Conservation (phyloP, 257 asterid species). For the Gardenia jasminoides region DNA sequence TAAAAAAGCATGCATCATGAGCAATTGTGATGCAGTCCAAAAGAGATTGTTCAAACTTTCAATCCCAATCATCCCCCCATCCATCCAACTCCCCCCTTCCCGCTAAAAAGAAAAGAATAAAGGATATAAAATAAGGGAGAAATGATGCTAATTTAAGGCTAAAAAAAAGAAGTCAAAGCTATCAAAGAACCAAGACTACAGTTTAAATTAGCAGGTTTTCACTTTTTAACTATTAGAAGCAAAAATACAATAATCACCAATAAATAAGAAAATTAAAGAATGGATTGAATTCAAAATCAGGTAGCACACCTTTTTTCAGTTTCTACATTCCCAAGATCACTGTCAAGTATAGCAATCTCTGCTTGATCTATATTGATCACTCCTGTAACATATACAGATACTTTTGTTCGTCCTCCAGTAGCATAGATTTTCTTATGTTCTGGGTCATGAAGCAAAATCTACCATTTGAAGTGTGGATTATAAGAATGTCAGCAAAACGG, state of each 20-base stretch:
- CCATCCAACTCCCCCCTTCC: no score
- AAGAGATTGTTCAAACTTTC: neutral
- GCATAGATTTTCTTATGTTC: constrained; percentile 70
- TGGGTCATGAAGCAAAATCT: constrained; percentile 71
- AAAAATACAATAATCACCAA: neutral
- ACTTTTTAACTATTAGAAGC: constrained; percentile 2
- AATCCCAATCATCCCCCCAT: neutral
- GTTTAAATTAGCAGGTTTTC: neutral
- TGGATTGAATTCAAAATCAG: neutral
- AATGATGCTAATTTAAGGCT: neutral
- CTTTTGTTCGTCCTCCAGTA: constrained; percentile 89
- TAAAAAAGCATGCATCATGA: neutral
- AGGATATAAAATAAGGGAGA: neutral
- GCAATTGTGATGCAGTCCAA: neutral
- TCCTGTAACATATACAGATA: constrained; percentile 70
- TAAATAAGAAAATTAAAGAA: constrained; percentile 11
- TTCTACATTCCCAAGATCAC: constrained; percentile 76
- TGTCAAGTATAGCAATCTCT: constrained; percentile 73
- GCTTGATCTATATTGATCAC: constrained; percentile 56
- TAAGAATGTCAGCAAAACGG: constrained; percentile 20
- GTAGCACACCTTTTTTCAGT: constrained; percentile 65
- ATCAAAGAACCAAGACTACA: neutral
- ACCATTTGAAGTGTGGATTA: constrained; percentile 18
- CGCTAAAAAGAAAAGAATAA: no score
- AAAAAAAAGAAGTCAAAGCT: neutral